Evolutionary conservation across 805 yeast species (phyloP).

Genomic region (Metschnikowia noctiluminum): DNA sequence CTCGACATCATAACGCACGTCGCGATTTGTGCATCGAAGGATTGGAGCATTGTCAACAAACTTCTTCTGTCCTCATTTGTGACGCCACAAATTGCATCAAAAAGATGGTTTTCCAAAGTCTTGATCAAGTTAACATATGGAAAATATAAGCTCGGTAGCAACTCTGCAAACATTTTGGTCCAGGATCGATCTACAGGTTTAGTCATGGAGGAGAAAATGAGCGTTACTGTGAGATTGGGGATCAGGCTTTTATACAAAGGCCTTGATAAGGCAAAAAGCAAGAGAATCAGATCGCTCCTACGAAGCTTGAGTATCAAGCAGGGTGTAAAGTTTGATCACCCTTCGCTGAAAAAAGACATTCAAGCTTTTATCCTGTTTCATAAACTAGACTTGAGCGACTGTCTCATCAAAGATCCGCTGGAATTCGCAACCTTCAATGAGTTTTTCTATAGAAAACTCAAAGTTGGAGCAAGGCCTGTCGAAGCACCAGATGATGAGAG

Average conservation of each 20-base stretch:
- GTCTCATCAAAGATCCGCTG: conserved; percentile 45
- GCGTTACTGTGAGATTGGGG: conserved; percentile 82
- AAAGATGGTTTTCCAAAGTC: conserved; percentile 84
- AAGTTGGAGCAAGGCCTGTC: conserved; percentile 64
- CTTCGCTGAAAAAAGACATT: conserved; percentile 63
- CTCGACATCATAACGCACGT: conserved; percentile 79
- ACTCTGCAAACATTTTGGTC: conserved; percentile 90
- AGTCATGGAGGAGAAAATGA: conserved; percentile 90
- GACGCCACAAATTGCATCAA: conserved; percentile 76
- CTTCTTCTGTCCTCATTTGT: conserved; percentile 66
- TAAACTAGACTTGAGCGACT: conserved; percentile 71
- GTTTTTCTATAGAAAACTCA: conserved; percentile 78
- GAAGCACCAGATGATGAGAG: conserved; percentile 52
- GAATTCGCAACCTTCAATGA: conserved; percentile 76
- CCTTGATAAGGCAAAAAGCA: conserved; percentile 56
- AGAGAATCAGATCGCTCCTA: conserved; percentile 57
- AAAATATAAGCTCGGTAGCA: conserved; percentile 72
- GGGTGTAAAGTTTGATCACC: conserved; percentile 78
- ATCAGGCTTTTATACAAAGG: conserved; percentile 81
- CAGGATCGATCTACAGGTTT: conserved; percentile 90
- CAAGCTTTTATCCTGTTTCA: conserved; percentile 79
- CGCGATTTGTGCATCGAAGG: conserved; percentile 79
- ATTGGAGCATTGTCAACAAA: conserved; percentile 67
- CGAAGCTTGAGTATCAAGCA: conserved; percentile 70
- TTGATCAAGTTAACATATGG: conserved; percentile 86